Percentiles rank a stretch among this genome's conserved stretches.
These are phyloP conservation scores for Termitomyces sp. DNA, from an alignment of 768 basidiomycete genomes.

Conservation along the genomic window DNA sequence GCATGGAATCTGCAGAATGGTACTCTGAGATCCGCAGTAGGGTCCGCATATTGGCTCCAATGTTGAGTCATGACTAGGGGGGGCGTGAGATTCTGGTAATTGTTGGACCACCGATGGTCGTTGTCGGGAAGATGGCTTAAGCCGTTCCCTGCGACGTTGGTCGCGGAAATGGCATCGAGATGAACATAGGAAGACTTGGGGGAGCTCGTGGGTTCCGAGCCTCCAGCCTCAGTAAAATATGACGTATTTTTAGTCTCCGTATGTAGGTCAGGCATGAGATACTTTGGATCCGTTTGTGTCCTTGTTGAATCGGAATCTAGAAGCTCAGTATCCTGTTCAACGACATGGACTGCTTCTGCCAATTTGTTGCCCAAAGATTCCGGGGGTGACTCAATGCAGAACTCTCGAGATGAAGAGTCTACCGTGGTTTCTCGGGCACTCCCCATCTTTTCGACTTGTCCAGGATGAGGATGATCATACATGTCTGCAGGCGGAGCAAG, in stretches of 20 bases:
- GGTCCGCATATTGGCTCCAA: constrained; percentile 44
- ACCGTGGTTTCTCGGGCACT: not conserved
- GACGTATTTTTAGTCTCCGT: not conserved
- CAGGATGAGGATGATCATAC: not conserved
- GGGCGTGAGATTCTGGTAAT: constrained; percentile 10
- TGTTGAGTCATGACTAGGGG: constrained; percentile 26
- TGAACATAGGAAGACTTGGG: not conserved
- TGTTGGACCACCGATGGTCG: constrained; percentile 3
- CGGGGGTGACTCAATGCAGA: not conserved
- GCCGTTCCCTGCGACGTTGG: not conserved
- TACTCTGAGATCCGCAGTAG: constrained; percentile 26
- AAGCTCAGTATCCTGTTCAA: not conserved
- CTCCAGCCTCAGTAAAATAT: not conserved
- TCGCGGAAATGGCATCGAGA: not conserved
- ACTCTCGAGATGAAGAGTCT: not conserved
- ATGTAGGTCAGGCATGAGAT: not conserved
- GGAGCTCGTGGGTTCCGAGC: not conserved
- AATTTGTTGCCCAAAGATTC: not conserved
- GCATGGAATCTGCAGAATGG: constrained; percentile 41
- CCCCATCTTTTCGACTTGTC: not conserved
- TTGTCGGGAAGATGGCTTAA: constrained; percentile 2
- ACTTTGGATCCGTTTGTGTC: not conserved
- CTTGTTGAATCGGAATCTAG: not conserved
- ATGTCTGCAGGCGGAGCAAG: not conserved
- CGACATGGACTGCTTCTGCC: not conserved